Evolutionary conservation across 768 basidiomycete genomes (phyloP).

Genomic region (Leucosporidium creatinivorum): DNA sequence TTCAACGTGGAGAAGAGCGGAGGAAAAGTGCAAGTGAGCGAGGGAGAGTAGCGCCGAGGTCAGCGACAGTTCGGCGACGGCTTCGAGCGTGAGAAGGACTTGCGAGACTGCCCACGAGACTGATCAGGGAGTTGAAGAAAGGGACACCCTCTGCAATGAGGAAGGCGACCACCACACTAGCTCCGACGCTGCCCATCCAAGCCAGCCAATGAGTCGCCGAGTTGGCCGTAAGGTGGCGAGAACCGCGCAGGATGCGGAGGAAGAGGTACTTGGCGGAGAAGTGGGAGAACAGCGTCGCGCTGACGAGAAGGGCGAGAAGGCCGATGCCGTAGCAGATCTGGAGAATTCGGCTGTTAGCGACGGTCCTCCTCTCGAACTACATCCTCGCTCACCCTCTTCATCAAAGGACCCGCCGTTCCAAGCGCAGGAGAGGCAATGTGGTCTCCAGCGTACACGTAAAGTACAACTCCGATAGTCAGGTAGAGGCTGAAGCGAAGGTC

Average conservation of each 20-base stretch:
- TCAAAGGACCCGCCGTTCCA: conserved; percentile 36
- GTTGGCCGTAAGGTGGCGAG: conserved; percentile 27
- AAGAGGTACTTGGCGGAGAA: conserved; percentile 35
- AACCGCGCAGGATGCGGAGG: conserved; percentile 32
- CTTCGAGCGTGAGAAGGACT: not conserved
- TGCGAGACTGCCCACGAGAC: not conserved
- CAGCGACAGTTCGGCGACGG: not conserved
- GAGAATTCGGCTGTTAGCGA: too few relatives aligned
- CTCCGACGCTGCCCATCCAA: conserved; percentile 22
- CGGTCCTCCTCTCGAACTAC: not conserved
- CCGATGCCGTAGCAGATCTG: conserved; percentile 34
- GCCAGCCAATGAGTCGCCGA: conserved; percentile 30
- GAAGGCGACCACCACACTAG: conserved; percentile 29
- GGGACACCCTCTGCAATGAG: conserved; percentile 35
- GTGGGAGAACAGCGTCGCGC: conserved; percentile 10
- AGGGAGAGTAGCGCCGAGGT: not conserved
- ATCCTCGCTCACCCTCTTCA: conserved; percentile 29
- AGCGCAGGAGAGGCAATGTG: conserved; percentile 39
- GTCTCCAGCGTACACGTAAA: conserved; percentile 38
- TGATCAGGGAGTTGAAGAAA: conserved; percentile 25
- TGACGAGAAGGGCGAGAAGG: conserved; percentile 32
- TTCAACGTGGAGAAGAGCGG: too few relatives aligned
- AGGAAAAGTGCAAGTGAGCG: too few relatives aligned
- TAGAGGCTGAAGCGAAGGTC: conserved; percentile 14
- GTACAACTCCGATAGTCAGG: conserved; percentile 36